Base-by-base conservation (phyloP, 2,329 filamentous ascomycete species). In the Aspergillus novofumigatus region DNA sequence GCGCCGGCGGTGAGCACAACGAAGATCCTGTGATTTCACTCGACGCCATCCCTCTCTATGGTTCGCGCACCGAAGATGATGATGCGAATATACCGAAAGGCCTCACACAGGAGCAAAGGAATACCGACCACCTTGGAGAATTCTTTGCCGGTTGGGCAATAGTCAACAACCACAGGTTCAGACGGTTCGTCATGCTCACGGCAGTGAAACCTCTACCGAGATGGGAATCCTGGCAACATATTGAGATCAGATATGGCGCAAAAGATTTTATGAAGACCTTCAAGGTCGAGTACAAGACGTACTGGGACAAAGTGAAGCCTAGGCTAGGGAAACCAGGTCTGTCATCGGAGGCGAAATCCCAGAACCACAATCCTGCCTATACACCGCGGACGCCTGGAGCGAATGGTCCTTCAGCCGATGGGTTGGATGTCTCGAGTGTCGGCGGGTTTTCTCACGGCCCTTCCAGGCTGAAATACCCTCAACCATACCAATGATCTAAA, bases 91-190 rank as follows among this genome's bases (percentile, higher is more conserved):
- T 71, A 8, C 69, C 67, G 1, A 66, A 57, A 17, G 62, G 62
- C 5, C 57, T 69, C n/a, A 67, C 59, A 2, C 67, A 70, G 45
- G 59, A 63, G 10, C 64, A 69, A 25, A 63, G 68, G 25, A 64
- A 75, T 41, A 61, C 71, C 8, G 73, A 77, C 48, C 70, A 72
- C 53, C 63, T 77, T 1, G 64, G 71, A 5, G 73, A 77, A 53
- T 69, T 72, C 29, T 76, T 76, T 49, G 70, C 74, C 1, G 74
- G 72, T 8, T 77, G 72, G 72, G 61, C 63, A 1, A 54, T 75
- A 5, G 54, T 71, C 11, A 66, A 76, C 51, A 61, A 62, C 3
- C 57, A 72, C 17, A 64, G 64, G 7, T 72, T 72, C 51, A 67
- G 73, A 7, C 67, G 65, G 8, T 75, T 74, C 26, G 23, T 67